Conservation (phyloP, 2,329 filamentous ascomycete species). For the Penicillium capsulatum region DNA sequence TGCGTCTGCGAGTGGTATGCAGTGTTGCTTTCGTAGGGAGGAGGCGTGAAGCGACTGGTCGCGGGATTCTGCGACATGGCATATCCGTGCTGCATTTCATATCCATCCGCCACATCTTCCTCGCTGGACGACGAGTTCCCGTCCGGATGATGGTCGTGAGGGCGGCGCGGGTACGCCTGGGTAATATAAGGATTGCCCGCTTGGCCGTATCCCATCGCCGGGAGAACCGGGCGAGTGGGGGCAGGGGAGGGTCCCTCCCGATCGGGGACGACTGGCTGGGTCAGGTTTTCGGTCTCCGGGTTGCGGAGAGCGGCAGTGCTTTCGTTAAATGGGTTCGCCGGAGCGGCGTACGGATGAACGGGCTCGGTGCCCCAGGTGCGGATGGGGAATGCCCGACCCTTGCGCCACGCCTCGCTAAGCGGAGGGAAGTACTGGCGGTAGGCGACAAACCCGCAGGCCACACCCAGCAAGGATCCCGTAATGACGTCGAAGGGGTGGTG, state of each 20-base stretch:
- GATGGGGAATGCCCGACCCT: conserved; percentile 57
- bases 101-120: conserved; percentile 32
- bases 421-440: conserved; percentile 60
- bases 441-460: conserved; percentile 49
- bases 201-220: conserved; percentile 17
- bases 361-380: conserved; percentile 53
- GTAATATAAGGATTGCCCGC: conserved; percentile 25
- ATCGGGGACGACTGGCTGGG: conserved; percentile 1
- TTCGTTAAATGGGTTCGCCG: conserved; percentile 7
- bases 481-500: conserved; percentile 61
- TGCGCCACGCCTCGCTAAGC: conserved; percentile 52
- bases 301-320: conserved; percentile 31
- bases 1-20: conserved; percentile 28
- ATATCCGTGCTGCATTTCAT: conserved; percentile 37
- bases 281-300: conserved; percentile 27
- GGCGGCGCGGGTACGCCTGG: conserved; percentile 25
- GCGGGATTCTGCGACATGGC: conserved; percentile 22
- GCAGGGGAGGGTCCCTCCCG: conserved; percentile 4
- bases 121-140: conserved; percentile 38
- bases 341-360: conserved; percentile 18
- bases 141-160: conserved; percentile 28
- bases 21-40: conserved; percentile 27
- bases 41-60: conserved; percentile 10
- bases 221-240: conserved; percentile 4
- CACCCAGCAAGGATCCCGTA: conserved; percentile 51